phyloP scores from a whole-genome alignment of 306 rosid species.

The Inga laurina region DNA sequence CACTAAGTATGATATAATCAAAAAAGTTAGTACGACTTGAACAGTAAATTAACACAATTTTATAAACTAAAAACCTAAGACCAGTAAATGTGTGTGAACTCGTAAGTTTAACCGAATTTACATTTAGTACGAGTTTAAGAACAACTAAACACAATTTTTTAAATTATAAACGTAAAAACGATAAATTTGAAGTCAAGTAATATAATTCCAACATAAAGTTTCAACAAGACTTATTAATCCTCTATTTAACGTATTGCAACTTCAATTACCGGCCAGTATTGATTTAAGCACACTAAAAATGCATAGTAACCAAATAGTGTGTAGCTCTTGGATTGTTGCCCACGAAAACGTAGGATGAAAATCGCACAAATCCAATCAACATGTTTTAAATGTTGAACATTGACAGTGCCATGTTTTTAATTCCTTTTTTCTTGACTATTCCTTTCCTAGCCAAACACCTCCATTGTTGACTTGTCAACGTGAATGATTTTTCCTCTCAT shows the following conservation, averaged over 20 bases:
- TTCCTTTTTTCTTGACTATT: neutral
- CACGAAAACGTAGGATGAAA: neutral
- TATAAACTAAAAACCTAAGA: too few species aligned
- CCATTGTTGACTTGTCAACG: neutral
- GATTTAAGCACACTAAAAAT: too few species aligned
- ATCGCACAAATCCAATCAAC: neutral
- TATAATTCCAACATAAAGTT: neutral
- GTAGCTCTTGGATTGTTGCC: neutral
- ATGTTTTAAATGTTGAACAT: neutral
- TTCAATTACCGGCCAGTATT: neutral
- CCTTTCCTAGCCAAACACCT: neutral
- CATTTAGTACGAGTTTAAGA: too few species aligned
- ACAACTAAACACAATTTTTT: too few species aligned
- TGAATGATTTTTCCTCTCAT: neutral
- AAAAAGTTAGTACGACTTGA: too few species aligned
- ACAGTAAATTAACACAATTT: too few species aligned
- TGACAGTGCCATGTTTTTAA: neutral
- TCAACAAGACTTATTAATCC: neutral
- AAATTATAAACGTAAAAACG: too few species aligned
- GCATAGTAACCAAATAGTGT: too few species aligned
- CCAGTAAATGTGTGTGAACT: too few species aligned
- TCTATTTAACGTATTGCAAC: neutral
- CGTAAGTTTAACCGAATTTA: rapidly evolving
- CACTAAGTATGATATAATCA: too few species aligned
- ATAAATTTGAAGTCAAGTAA: neutral